Conservation (phyloP, 495 filamentous ascomycete genomes). For the Trichoderma asperelloides region DNA sequence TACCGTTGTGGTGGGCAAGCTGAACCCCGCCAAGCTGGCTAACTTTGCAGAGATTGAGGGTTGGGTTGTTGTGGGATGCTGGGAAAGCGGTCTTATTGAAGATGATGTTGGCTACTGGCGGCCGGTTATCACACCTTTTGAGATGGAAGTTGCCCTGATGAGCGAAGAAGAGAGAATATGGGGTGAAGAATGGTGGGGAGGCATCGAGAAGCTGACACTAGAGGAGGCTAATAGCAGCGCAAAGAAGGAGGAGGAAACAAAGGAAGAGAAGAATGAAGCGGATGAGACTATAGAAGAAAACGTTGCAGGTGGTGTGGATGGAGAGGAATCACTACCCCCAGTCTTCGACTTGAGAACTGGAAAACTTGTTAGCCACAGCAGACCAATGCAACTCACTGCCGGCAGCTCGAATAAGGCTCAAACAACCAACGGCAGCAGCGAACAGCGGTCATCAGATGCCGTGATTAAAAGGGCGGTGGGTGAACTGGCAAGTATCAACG, state of each 20-base stretch:
- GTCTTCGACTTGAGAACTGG: slow-evolving; percentile 91
- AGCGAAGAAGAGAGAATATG: slow-evolving; percentile 63
- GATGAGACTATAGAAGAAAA: slow-evolving; percentile 16
- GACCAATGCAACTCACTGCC: slow-evolving; percentile 56
- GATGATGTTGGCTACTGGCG: slow-evolving; percentile 71
- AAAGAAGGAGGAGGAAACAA: not conserved
- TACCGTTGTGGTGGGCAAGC: slow-evolving; percentile 90
- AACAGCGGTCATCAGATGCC: slow-evolving; percentile 18
- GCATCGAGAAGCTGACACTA: slow-evolving; percentile 49
- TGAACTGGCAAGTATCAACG: slow-evolving; percentile 68
- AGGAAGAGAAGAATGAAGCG: slow-evolving; percentile 13
- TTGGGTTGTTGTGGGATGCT: slow-evolving; percentile 97
- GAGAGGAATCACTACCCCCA: slow-evolving; percentile 56
- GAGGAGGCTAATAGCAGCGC: not conserved
- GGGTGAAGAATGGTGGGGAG: slow-evolving; percentile 68
- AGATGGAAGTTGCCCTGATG: slow-evolving; percentile 66
- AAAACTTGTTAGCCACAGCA: slow-evolving; percentile 69
- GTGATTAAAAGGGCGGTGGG: slow-evolving; percentile 20
- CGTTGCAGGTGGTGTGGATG: slow-evolving; percentile 25
- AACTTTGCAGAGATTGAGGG: slow-evolving; percentile 93
- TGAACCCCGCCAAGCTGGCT: slow-evolving; percentile 91
- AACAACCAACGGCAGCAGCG: slow-evolving; percentile 18
- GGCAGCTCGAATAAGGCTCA: slow-evolving; percentile 22
- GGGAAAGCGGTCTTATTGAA: slow-evolving; percentile 87
- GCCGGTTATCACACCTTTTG: slow-evolving; percentile 86